phyloP scores from a whole-genome alignment of 202 grass and related monocot species.

The Setaria italica region DNA sequence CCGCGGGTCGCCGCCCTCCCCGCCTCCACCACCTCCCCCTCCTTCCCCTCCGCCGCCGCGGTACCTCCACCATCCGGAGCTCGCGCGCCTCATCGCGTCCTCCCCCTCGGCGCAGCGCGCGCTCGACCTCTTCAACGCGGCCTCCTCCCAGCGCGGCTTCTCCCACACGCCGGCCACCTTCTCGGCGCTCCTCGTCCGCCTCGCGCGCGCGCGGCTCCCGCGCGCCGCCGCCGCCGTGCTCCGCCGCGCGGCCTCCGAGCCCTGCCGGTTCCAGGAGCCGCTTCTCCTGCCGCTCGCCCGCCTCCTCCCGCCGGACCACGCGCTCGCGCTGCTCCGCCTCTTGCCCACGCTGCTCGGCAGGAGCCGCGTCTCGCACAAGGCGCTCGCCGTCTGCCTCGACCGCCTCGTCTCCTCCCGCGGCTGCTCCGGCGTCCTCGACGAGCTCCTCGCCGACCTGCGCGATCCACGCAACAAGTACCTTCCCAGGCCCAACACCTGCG shows the following conservation, averaged over 20 bases:
- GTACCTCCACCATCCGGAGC: slow-evolving; percentile 69
- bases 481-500: slow-evolving; percentile 68
- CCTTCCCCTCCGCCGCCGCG: slow-evolving; percentile 36
- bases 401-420: slow-evolving; percentile 70
- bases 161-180: slow-evolving; percentile 82
- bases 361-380: slow-evolving; percentile 55
- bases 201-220: slow-evolving; percentile 68
- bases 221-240: slow-evolving; percentile 62
- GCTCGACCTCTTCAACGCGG: slow-evolving; percentile 89
- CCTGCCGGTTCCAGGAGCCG: slow-evolving; percentile 80
- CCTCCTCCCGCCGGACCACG: slow-evolving; percentile 63
- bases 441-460: slow-evolving; percentile 56
- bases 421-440: slow-evolving; percentile 31
- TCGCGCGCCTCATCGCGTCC: slow-evolving; percentile 67
- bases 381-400: slow-evolving; percentile 85
- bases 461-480: slow-evolving; percentile 53
- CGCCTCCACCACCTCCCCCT: slow-evolving; percentile 20
- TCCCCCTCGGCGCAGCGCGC: slow-evolving; percentile 67
- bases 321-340: slow-evolving; percentile 62
- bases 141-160: slow-evolving; percentile 71
- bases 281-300: slow-evolving; percentile 72
- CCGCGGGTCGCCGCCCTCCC: slow-evolving; percentile 24
- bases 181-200: slow-evolving; percentile 81
- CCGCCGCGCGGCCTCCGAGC: slow-evolving; percentile 62
- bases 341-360: slow-evolving; percentile 49